Evolutionary conservation across 345 rosid genomes (phyloP).

Genomic region (Clausena lansium): DNA sequence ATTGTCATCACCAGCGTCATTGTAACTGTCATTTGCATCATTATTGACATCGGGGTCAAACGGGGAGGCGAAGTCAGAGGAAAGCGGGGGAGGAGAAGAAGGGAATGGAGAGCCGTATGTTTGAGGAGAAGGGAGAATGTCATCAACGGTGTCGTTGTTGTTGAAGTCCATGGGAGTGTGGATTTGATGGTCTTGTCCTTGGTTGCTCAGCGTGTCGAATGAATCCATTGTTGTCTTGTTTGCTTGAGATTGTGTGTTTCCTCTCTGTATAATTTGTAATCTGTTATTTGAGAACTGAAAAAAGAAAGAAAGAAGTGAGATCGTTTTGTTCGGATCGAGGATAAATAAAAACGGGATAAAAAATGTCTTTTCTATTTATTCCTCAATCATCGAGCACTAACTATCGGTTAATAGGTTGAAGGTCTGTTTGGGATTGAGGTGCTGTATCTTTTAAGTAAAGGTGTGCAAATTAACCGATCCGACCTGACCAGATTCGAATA

Average conservation of each 20-base stretch:
- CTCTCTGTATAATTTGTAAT: neutral
- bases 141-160: slow-evolving; percentile 15
- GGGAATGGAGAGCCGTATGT: slow-evolving; percentile 29
- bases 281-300: neutral
- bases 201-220: slow-evolving; percentile 20
- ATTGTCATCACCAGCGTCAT: slow-evolving; percentile 22
- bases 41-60: slow-evolving; percentile 33
- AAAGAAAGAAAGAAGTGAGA: neutral
- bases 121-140: neutral
- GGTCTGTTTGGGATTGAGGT: too few species aligned
- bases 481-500: too few species aligned
- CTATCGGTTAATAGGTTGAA: too few species aligned
- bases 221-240: neutral
- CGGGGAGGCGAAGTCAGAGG: slow-evolving; percentile 34
- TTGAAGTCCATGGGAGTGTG: neutral
- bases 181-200: slow-evolving; percentile 7
- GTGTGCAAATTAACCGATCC: too few species aligned
- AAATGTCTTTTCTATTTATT: too few species aligned
- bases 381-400: too few species aligned
- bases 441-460: too few species aligned
- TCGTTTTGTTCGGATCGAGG: slow-evolving; percentile 21
- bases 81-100: slow-evolving; percentile 17
- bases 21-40: slow-evolving; percentile 18
- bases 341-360: neutral
- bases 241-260: too few species aligned